Conservation (phyloP, 305 asterid species). For the Fraxinus nigra region DNA sequence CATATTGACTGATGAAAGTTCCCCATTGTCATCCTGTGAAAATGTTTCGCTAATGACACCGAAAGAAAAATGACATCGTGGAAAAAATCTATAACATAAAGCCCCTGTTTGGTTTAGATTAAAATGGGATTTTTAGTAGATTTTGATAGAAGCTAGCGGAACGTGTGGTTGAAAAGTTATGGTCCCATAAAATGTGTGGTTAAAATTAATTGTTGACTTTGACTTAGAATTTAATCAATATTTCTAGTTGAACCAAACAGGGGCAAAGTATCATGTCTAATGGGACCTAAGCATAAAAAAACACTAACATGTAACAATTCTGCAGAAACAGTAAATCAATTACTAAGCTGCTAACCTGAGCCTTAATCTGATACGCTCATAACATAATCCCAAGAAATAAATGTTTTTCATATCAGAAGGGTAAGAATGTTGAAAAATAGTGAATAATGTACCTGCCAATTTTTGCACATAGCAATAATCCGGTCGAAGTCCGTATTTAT, state of each 20-base stretch:
- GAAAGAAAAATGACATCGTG: neutral
- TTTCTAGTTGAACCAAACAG: neutral
- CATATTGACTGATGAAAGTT: constrained; percentile 92
- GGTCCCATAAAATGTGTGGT: neutral
- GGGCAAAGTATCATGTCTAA: neutral
- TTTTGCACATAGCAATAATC: constrained; percentile 98
- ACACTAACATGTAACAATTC: constrained; percentile 13
- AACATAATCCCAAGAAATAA: constrained; percentile 8
- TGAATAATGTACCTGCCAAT: constrained; percentile 83
- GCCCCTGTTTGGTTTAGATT: neutral
- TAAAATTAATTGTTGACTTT: neutral
- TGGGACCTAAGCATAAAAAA: constrained; percentile 8
- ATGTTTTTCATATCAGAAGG: constrained; percentile 16
- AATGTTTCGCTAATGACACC: constrained; percentile 10
- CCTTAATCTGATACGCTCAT: constrained; percentile 9
- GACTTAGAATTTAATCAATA: neutral
- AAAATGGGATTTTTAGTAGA: neutral
- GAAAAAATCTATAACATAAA: neutral
- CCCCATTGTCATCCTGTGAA: constrained; percentile 92
- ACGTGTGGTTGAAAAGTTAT: neutral
- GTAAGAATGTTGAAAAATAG: constrained; percentile 1
- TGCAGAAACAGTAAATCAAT: constrained; percentile 20
- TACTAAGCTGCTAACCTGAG: constrained; percentile 7
- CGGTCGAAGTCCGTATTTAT: constrained; percentile 95
- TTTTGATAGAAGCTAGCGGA: neutral